These are phyloP conservation scores for Colletotrichum sp. DNA, from an alignment of 2,329 filamentous ascomycete species.

Conservation along the genomic window DNA sequence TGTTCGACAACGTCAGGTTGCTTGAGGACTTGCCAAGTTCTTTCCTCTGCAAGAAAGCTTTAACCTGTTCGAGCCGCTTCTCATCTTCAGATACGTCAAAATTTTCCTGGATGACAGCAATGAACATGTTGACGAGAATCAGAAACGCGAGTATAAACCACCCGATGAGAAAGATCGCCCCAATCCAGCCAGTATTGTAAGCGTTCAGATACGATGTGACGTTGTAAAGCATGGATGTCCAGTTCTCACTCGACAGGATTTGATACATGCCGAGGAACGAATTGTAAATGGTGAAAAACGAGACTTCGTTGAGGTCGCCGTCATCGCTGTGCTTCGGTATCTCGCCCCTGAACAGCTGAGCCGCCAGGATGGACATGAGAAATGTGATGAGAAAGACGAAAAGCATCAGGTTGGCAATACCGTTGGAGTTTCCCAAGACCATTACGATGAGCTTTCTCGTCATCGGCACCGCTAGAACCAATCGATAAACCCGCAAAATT, in stretches of 20 bases:
- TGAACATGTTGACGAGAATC: slow-evolving; percentile 99
- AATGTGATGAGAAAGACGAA: slow-evolving; percentile 98
- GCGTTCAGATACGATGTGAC: slow-evolving; percentile 71
- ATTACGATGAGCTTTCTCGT: slow-evolving; percentile 85
- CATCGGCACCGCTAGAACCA: slow-evolving; percentile 87
- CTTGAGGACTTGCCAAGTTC: slow-evolving; percentile 75
- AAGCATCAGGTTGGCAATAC: slow-evolving; percentile 92
- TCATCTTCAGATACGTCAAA: slow-evolving; percentile 99
- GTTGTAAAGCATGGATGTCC: slow-evolving; percentile 87
- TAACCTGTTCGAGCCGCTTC: slow-evolving; percentile 95
- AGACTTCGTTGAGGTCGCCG: slow-evolving; percentile 70
- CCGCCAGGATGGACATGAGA: slow-evolving; percentile 89
- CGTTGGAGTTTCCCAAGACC: slow-evolving; percentile 87
- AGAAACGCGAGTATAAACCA: slow-evolving; percentile 98
- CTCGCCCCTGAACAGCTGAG: slow-evolving; percentile 89
- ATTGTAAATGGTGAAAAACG: slow-evolving; percentile 92
- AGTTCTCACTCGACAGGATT: slow-evolving; percentile 93
- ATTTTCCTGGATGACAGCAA: slow-evolving; percentile 99
- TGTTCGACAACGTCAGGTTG: slow-evolving; percentile 77
- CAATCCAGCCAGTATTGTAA: slow-evolving; percentile 86
- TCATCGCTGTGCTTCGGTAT: slow-evolving; percentile 66
- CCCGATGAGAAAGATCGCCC: slow-evolving; percentile 85
- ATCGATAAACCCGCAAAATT: slow-evolving; percentile 87
- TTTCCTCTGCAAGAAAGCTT: slow-evolving; percentile 90
- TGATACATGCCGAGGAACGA: slow-evolving; percentile 98